Conservation (phyloP, 768 basidiomycete genomes). For the Strobilomyces dryophilus region DNA sequence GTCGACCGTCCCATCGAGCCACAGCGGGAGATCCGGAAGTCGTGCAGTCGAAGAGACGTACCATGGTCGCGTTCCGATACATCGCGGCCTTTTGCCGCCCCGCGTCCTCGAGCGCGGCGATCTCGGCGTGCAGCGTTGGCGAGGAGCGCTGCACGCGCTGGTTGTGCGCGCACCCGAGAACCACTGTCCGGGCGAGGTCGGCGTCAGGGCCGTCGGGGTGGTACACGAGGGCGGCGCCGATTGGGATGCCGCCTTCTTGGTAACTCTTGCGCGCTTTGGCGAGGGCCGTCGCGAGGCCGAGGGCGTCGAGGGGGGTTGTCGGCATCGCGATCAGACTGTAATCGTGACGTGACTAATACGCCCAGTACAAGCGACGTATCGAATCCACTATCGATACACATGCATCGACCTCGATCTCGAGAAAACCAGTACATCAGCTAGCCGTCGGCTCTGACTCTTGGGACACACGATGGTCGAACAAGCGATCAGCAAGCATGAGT, state of each 20-base stretch:
- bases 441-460: too few relatives aligned
- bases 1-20: too few relatives aligned
- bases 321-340: too few relatives aligned
- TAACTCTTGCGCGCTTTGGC: slow-evolving; percentile 45
- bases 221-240: too few relatives aligned
- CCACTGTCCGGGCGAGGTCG: background rate
- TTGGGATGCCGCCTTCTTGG: slow-evolving; percentile 53
- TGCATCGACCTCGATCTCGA: too few relatives aligned
- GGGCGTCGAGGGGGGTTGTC: too few relatives aligned
- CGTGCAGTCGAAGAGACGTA: background rate
- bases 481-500: background rate
- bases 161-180: slow-evolving; percentile 45
- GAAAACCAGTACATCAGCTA: too few relatives aligned
- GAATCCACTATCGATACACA: too few relatives aligned
- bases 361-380: too few relatives aligned
- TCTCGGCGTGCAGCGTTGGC: slow-evolving; percentile 46
- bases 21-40: too few relatives aligned
- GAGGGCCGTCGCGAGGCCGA: slow-evolving; percentile 31
- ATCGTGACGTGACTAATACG: too few relatives aligned
- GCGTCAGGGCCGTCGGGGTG: too few relatives aligned
- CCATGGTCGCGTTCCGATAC: slow-evolving; percentile 41
- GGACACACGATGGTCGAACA: background rate
- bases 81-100: slow-evolving; percentile 43
- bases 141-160: slow-evolving; percentile 41
- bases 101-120: slow-evolving; percentile 47